A percentile compares a stretch with the other conserved stretches of the same genome.
These are phyloP conservation scores for Hysterium pulicare DNA, from an alignment of 2,329 filamentous ascomycete genomes.

Conservation along the genomic window DNA sequence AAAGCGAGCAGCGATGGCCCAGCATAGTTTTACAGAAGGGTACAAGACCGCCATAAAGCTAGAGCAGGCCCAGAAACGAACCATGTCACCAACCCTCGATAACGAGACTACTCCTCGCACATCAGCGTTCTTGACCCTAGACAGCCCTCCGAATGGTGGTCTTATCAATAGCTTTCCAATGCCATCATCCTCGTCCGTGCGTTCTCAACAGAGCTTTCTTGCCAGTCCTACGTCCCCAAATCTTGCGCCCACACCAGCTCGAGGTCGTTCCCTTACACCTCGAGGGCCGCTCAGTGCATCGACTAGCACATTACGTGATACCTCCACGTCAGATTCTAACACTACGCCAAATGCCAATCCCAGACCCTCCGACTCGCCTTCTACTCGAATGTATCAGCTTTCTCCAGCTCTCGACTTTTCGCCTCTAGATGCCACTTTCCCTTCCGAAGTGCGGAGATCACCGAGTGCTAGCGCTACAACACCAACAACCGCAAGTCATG, in stretches of 20 bases:
- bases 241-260: conserved; percentile 13
- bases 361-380: conserved; percentile 7
- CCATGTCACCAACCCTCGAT: conserved; percentile 15
- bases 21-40: conserved; percentile 38
- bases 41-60: conserved; percentile 31
- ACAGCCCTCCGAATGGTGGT: conserved; percentile 16
- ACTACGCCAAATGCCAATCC: conserved; percentile 6
- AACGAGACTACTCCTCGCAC: conserved; percentile 15
- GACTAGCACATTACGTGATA: conserved; percentile 25
- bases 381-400: conserved; percentile 18
- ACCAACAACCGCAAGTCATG: conserved; percentile 27
- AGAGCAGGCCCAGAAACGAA: conserved; percentile 26
- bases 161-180: not conserved
- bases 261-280: conserved; percentile 22
- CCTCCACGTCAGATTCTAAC: conserved; percentile 23
- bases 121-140: conserved; percentile 23
- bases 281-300: conserved; percentile 13
- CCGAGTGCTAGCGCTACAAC: conserved; percentile 22
- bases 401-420: conserved; percentile 26
- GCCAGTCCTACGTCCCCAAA: conserved; percentile 20
- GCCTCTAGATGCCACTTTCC: conserved; percentile 25
- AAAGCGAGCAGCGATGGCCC: conserved; percentile 47
- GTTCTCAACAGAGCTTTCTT: conserved; percentile 11
- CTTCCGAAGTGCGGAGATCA: conserved; percentile 22
- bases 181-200: conserved; percentile 14